Percentiles rank a stretch among this genome's conserved stretches.
Evolutionary conservation across 805 yeast species (phyloP).

Genomic region (Ascoidea tarda): DNA sequence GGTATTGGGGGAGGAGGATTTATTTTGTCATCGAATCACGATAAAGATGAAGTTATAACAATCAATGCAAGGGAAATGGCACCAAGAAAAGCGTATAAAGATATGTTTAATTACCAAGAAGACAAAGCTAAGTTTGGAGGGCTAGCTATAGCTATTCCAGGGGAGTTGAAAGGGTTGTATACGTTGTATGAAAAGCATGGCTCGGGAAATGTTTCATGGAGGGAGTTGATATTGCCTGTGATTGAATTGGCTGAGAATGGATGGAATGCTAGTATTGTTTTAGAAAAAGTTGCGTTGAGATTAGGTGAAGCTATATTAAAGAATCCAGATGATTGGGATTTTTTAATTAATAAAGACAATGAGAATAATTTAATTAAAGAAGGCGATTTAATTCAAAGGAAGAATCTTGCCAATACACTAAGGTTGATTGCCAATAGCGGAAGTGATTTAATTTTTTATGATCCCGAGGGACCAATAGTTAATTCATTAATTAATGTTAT

Average conservation of each 20-base stretch:
- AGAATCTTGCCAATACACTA: conserved; percentile 52
- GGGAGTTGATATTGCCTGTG: conserved; percentile 62
- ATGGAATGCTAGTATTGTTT: conserved; percentile 33
- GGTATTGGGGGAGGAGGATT: conserved; percentile 94
- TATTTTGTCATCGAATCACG: conserved; percentile 29
- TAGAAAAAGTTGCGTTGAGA: conserved; percentile 26
- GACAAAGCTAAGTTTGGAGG: conserved; percentile 39
- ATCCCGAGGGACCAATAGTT: conserved; percentile 67
- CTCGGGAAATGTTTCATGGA: conserved; percentile 62
- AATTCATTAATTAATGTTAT: conserved; percentile 36
- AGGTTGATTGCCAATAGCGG: conserved; percentile 64
- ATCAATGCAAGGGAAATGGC: conserved; percentile 89
- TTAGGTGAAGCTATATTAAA: conserved; percentile 20
- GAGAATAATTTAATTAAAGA: conserved; percentile 21
- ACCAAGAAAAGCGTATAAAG: conserved; percentile 42
- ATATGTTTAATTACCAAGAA: conserved; percentile 37
- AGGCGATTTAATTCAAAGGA: conserved; percentile 54
- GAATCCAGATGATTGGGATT: conserved; percentile 35
- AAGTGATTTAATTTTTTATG: conserved; percentile 65
- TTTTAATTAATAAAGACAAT: conserved; percentile 19
- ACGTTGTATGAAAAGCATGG: conserved; percentile 46
- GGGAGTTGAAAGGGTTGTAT: conserved; percentile 78
- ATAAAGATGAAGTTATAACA: conserved; percentile 34
- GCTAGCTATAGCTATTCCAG: conserved; percentile 80
- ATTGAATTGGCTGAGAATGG: conserved; percentile 52